Evolutionary conservation across 495 filamentous ascomycete genomes (phyloP).

Genomic region (Penicillium diatomitis): DNA sequence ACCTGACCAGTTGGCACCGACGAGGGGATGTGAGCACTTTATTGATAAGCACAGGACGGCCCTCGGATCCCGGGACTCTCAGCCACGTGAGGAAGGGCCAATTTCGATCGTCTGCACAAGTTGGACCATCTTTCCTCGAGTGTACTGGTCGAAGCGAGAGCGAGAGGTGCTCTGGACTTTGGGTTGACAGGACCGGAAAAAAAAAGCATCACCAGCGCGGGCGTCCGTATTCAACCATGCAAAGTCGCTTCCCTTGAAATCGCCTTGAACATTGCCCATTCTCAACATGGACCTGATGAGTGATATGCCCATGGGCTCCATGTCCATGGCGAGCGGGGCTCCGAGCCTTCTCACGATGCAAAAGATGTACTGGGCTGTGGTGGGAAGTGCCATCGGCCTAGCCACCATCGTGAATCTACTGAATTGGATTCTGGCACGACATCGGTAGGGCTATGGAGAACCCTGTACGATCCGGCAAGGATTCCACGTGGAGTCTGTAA

Average conservation of each 20-base stretch:
- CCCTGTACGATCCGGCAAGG: neutral
- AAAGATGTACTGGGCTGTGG: conserved; percentile 53
- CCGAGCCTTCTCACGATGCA: conserved; percentile 39
- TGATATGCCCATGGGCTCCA: conserved; percentile 30
- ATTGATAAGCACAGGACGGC: conserved; percentile 5
- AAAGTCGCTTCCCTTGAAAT: neutral
- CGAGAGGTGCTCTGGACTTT: neutral
- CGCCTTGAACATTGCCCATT: neutral
- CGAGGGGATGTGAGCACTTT: conserved; percentile 6
- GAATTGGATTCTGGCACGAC: conserved; percentile 33
- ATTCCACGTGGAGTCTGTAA: no score
- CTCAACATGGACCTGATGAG: conserved; percentile 21
- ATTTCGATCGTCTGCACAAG: neutral
- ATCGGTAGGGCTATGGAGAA: conserved; percentile 33
- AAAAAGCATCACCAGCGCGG: no score
- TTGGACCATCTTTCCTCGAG: neutral
- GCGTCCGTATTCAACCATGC: neutral
- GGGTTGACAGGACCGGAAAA: neutral
- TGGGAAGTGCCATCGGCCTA: conserved; percentile 44
- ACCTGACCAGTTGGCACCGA: neutral
- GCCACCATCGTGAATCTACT: conserved; percentile 42
- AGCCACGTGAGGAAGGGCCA: neutral
- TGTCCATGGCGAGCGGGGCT: conserved; percentile 40
- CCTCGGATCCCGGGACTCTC: neutral
- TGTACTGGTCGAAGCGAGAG: no score